A percentile compares a stretch with the other conserved stretches of the same genome.
Evolutionary conservation across 2,329 filamentous ascomycete genomes (phyloP).

Genomic region (Scedosporium dehoogii): DNA sequence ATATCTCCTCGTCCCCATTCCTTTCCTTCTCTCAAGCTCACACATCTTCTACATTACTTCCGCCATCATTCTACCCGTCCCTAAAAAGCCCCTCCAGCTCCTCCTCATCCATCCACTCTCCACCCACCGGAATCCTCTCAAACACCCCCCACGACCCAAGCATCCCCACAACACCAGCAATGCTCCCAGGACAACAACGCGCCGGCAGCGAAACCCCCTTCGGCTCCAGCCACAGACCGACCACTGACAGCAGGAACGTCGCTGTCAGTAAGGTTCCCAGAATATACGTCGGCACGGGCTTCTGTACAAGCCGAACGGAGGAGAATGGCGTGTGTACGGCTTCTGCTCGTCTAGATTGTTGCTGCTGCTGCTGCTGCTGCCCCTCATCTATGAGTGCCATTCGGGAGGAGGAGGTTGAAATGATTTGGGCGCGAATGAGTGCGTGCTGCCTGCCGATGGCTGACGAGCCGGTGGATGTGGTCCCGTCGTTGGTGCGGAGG

Average conservation of each 20-base stretch:
- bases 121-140: slow-evolving; percentile 17
- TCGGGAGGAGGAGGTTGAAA: slow-evolving; percentile 10
- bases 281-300: slow-evolving; percentile 13
- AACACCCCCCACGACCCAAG: slow-evolving; percentile 18
- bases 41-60: background rate
- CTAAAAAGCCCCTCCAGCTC: slow-evolving; percentile 12
- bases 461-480: slow-evolving; percentile 14
- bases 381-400: slow-evolving; percentile 5
- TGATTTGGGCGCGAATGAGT: slow-evolving; percentile 16
- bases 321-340: slow-evolving; percentile 10
- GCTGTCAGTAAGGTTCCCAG: slow-evolving; percentile 14
- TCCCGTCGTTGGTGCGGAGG: slow-evolving; percentile 9
- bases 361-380: slow-evolving; percentile 7
- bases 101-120: slow-evolving; percentile 18
- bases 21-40: background rate
- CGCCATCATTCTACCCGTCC: background rate
- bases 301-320: slow-evolving; percentile 14
- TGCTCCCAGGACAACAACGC: slow-evolving; percentile 16
- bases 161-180: slow-evolving; percentile 19
- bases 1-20: no score
- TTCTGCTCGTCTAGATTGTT: slow-evolving; percentile 9
- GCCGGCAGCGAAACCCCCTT: slow-evolving; percentile 14
- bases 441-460: slow-evolving; percentile 16
- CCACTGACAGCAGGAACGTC: slow-evolving; percentile 7
- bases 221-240: slow-evolving; percentile 14